Conservation (phyloP, 345 rosid genomes). For the Psidium guajava region DNA sequence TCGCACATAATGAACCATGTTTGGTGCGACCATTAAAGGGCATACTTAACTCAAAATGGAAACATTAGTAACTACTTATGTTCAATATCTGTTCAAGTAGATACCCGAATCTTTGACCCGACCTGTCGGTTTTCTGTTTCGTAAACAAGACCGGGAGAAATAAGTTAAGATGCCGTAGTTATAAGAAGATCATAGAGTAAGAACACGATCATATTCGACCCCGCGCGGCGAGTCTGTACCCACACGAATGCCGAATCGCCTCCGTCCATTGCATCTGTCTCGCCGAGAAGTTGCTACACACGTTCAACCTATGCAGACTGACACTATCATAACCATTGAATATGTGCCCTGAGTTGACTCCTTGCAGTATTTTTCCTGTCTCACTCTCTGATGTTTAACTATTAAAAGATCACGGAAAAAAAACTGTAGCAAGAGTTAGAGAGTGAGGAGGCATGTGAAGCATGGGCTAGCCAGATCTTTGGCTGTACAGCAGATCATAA, state of each 20-base stretch:
- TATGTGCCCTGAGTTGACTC: not conserved
- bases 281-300: not conserved
- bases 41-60: not conserved
- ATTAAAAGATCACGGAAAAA: not conserved
- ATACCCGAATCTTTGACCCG: not conserved
- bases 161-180: not conserved
- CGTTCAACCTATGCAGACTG: not conserved
- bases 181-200: not conserved
- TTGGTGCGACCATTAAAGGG: not conserved
- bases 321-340: not conserved
- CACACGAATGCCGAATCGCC: not conserved
- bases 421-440: not conserved
- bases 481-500: not conserved
- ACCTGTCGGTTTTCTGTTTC: not conserved
- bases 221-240: not conserved
- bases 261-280: rapidly evolving
- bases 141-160: not conserved
- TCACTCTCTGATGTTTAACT: not conserved
- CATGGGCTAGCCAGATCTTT: not conserved
- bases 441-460: not conserved
- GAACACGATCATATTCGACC: not conserved
- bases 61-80: not conserved
- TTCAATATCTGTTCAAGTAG: not conserved
- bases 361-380: not conserved
- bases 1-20: not conserved